Conservation (phyloP, 2,329 filamentous ascomycete species). For the Cladosporium sp. region DNA sequence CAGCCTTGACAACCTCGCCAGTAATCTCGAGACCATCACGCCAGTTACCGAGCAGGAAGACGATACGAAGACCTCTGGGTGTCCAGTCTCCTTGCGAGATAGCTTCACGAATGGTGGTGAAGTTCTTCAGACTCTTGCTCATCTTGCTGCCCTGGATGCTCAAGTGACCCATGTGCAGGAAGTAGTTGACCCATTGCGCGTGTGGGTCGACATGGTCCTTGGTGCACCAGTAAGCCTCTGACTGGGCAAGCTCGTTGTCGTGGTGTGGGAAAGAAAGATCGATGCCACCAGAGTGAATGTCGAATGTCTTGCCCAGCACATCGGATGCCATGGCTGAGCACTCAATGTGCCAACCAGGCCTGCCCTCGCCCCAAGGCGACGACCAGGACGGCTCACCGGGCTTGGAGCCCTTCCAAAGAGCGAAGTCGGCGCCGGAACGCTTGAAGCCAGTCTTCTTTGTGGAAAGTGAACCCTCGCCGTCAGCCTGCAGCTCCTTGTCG, state of each 20-base stretch:
- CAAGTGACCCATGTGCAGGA: slow-evolving; percentile 91
- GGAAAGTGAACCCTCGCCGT: slow-evolving; percentile 82
- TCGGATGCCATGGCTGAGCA: slow-evolving; percentile 95
- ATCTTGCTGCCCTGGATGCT: slow-evolving; percentile 91
- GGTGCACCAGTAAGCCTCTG: slow-evolving; percentile 74
- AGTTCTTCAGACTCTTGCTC: slow-evolving; percentile 95
- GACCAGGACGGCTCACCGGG: slow-evolving; percentile 89
- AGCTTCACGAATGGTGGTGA: slow-evolving; percentile 87
- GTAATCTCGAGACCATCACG: slow-evolving; percentile 91
- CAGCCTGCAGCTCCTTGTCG: slow-evolving; percentile 79
- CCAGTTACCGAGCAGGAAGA: slow-evolving; percentile 87
- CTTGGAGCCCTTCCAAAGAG: slow-evolving; percentile 91
- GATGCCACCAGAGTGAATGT: slow-evolving; percentile 90
- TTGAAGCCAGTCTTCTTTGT: slow-evolving; percentile 62
- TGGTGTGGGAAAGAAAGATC: slow-evolving; percentile 91
- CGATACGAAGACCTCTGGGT: slow-evolving; percentile 75
- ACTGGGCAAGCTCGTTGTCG: slow-evolving; percentile 89
- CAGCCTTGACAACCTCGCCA: slow-evolving; percentile 73
- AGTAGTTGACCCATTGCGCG: slow-evolving; percentile 88
- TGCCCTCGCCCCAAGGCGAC: slow-evolving; percentile 81
- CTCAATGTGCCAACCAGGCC: slow-evolving; percentile 96
- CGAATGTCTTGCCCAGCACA: slow-evolving; percentile 79
- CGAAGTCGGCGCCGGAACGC: slow-evolving; percentile 79
- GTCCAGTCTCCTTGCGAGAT: slow-evolving; percentile 71
- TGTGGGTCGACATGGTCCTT: slow-evolving; percentile 34